Percentiles rank a stretch among this genome's conserved stretches.
phyloP scores from a whole-genome alignment of 1,139 yeast species.

The Yamadazyma friedrichii region DNA sequence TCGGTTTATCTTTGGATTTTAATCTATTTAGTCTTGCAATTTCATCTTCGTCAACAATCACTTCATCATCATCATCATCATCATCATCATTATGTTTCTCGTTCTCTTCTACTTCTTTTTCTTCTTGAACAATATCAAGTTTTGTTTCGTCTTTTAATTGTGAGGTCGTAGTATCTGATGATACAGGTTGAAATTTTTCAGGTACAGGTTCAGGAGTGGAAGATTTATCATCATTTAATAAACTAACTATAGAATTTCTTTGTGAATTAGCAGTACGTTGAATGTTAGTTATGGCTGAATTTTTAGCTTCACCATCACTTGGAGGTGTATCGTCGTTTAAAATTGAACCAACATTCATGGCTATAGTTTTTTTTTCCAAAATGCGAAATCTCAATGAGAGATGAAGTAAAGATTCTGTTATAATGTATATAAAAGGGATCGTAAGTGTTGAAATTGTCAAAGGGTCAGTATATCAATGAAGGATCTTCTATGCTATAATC shows the following conservation, averaged over 20 bases:
- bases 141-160: background rate
- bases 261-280: slow-evolving; percentile 14
- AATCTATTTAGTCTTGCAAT: slow-evolving; percentile 19
- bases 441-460: background rate
- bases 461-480: slow-evolving; percentile 6
- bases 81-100: background rate
- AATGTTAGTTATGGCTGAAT: slow-evolving; percentile 3
- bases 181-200: background rate
- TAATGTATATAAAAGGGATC: too few relatives aligned
- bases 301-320: slow-evolving; percentile 20
- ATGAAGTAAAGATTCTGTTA: too few relatives aligned
- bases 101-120: background rate
- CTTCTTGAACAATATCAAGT: background rate
- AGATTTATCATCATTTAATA: slow-evolving; percentile 39
- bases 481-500: slow-evolving; percentile 50
- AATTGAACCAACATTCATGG: slow-evolving; percentile 49
- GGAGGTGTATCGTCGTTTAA: slow-evolving; percentile 41
- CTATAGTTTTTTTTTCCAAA: background rate
- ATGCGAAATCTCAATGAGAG: slow-evolving; percentile 1
- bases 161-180: background rate
- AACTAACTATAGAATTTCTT: slow-evolving; percentile 44
- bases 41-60: slow-evolving; percentile 19
- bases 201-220: slow-evolving; percentile 2
- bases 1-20: slow-evolving; percentile 48
- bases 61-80: background rate